Base-by-base conservation (phyloP, 2,329 filamentous ascomycete genomes). In the Penicillium sp. region DNA sequence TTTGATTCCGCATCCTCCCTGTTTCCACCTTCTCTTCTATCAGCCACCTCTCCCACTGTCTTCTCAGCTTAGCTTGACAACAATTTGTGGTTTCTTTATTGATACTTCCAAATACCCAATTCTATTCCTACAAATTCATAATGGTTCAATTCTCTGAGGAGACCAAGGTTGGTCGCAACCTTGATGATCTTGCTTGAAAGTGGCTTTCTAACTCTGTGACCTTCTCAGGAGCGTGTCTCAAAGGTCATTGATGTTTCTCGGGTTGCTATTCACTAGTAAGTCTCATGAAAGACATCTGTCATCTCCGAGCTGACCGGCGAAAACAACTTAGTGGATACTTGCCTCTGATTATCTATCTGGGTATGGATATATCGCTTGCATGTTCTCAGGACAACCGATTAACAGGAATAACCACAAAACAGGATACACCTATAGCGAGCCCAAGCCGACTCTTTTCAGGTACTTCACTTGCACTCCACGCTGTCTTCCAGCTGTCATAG, bases 391-490 rank as follows among this genome's bases (percentile, higher is more conserved):
- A 42, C 23, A 56, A 19, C 8, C 16, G 14, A 14, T n/a, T 49
- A 49, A 49, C 38, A 19, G 7, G 4, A 23, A 9, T 30, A 3
- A 36, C n/a, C 14, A 26, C 43, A 47, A 51, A 48, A 59, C 68
- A 94, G 90, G 93, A 67, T 97, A 96, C 80, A 95, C 93, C 51
- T 88, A 90, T 74, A 97, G 92, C 81, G 89, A 93, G 74, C 94
- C 94, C 38, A 86, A 89, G 73, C 94, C 94, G 51, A 87, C 90
- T 42, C 73, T 90, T 65, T 88, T 90, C 78, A 84, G 85, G 86
- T 89, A 76, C 50, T 62, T 62, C 64, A 58, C 38, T 26, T 11
- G 13, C 52, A 43, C 29, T 9, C 69, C 19, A 42, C 32, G 26
- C 44, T 46, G 19, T 29, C 42, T 46, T 55, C 61, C 68, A 61